Conservation (phyloP, 2,329 filamentous ascomycete species). For the Lachnellula occidentalis region DNA sequence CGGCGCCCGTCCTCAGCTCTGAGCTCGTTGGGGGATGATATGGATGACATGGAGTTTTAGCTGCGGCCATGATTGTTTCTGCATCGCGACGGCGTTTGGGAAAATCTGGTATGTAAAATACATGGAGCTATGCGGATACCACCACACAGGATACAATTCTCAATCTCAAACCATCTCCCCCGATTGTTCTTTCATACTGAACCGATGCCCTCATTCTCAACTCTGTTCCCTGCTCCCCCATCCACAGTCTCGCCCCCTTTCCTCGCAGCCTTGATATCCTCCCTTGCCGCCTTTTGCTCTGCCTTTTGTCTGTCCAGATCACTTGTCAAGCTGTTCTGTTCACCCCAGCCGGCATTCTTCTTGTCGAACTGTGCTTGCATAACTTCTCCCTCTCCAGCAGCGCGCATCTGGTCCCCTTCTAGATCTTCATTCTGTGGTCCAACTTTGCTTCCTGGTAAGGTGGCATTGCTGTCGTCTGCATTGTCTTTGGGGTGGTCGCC, state of each 20-base stretch:
- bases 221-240: slow-evolving; percentile 25
- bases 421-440: slow-evolving; percentile 30
- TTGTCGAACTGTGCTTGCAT: slow-evolving; percentile 30
- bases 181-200: slow-evolving; percentile 19
- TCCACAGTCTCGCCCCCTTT: slow-evolving; percentile 25
- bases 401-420: slow-evolving; percentile 29
- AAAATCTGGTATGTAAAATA: slow-evolving; percentile 16
- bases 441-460: slow-evolving; percentile 18
- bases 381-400: slow-evolving; percentile 27
- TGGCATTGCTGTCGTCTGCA: slow-evolving; percentile 26
- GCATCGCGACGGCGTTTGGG: slow-evolving; percentile 31
- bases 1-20: slow-evolving; percentile 28
- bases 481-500: slow-evolving; percentile 28
- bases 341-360: slow-evolving; percentile 30
- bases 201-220: slow-evolving; percentile 26
- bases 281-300: slow-evolving; percentile 28
- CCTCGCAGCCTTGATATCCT: slow-evolving; percentile 25
- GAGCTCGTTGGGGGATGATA: slow-evolving; percentile 30
- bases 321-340: slow-evolving; percentile 26
- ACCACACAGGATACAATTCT: neutral
- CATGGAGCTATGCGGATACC: slow-evolving; percentile 4
- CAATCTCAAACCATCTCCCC: neutral
- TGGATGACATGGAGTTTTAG: slow-evolving; percentile 30
- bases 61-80: slow-evolving; percentile 1
- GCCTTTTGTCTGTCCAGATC: slow-evolving; percentile 30